These are phyloP conservation scores for Botrytis cinerea DNA, from an alignment of 2,329 filamentous ascomycete genomes.

Conservation along the genomic window DNA sequence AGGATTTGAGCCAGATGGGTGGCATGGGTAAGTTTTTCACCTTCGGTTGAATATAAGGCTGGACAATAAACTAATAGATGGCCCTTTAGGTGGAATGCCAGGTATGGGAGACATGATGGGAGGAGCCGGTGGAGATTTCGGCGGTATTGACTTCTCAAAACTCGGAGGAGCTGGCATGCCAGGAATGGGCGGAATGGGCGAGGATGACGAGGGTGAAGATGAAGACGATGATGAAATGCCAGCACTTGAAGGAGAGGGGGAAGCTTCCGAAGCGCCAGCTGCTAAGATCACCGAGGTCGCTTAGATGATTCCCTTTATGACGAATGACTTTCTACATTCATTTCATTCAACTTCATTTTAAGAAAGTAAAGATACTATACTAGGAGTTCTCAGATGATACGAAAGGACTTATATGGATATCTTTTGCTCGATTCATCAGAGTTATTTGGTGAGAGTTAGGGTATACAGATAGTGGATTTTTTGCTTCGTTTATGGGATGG, in stretches of 20 bases:
- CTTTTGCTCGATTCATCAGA: slow-evolving; percentile 1
- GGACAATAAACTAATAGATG: neutral
- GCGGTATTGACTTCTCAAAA: slow-evolving; percentile 93
- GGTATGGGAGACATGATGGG: slow-evolving; percentile 44
- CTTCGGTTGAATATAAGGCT: neutral
- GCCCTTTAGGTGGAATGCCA: slow-evolving; percentile 21
- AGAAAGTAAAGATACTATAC: slow-evolving; percentile 8
- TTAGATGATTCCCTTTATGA: slow-evolving; percentile 30
- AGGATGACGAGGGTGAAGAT: slow-evolving; percentile 50
- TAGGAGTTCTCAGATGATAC: slow-evolving; percentile 11
- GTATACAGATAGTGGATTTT: slow-evolving; percentile 8
- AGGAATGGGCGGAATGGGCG: slow-evolving; percentile 46
- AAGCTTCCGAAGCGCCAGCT: slow-evolving; percentile 38
- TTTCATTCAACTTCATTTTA: slow-evolving; percentile 10
- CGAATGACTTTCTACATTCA: neutral
- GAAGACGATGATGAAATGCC: slow-evolving; percentile 79
- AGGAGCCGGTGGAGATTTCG: slow-evolving; percentile 66
- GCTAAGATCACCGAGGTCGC: slow-evolving; percentile 45
- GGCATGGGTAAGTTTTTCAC: slow-evolving; percentile 53
- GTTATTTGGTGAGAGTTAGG: neutral
- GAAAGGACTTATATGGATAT: slow-evolving; percentile 8
- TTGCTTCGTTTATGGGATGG: slow-evolving; percentile 7
- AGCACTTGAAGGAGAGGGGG: slow-evolving; percentile 67
- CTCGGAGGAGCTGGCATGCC: slow-evolving; percentile 64
- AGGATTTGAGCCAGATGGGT: slow-evolving; percentile 68